phyloP scores from a whole-genome alignment of 352 stramenopile genomes.

The Labyrinthula sp. region DNA sequence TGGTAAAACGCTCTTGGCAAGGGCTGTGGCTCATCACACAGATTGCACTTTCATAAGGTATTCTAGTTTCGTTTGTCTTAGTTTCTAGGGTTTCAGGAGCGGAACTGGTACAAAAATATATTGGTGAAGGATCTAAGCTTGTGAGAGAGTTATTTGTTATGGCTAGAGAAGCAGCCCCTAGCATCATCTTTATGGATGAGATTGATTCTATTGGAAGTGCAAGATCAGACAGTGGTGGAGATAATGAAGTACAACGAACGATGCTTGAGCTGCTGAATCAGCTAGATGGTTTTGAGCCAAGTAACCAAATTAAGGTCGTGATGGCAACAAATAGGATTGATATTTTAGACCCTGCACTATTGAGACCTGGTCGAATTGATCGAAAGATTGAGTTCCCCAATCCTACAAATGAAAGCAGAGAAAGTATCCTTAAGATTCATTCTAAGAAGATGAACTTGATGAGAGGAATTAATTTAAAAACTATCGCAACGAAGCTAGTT shows the following conservation, averaged over 20 bases:
- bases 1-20: slow-evolving; percentile 89
- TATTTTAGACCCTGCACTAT: slow-evolving; percentile 84
- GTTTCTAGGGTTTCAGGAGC: slow-evolving; percentile 89
- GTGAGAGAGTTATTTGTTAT: slow-evolving; percentile 98
- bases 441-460: slow-evolving; percentile 96
- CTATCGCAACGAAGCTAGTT: slow-evolving; percentile 93
- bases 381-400: slow-evolving; percentile 99
- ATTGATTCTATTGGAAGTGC: slow-evolving; percentile 94
- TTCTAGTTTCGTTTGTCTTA: no score
- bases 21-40: slow-evolving; percentile 95
- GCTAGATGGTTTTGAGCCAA: slow-evolving; percentile 50
- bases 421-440: slow-evolving; percentile 92
- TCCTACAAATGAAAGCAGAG: slow-evolving; percentile 62
- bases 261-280: slow-evolving; percentile 99
- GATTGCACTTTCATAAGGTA: slow-evolving; percentile 99
- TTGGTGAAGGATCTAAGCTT: slow-evolving; percentile 92
- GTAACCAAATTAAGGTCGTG: slow-evolving; percentile 54
- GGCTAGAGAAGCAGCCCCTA: slow-evolving; percentile 80
- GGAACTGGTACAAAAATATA: slow-evolving; percentile 99
- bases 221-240: slow-evolving; percentile 64
- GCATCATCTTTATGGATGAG: slow-evolving; percentile 99
- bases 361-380: slow-evolving; percentile 90
- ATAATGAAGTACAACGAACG: slow-evolving; percentile 96
- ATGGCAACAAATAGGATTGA: slow-evolving; percentile 98
- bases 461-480: slow-evolving; percentile 88